phyloP scores from a whole-genome alignment of 139 green algal genomes.

The Ettlia oleoabundans region DNA sequence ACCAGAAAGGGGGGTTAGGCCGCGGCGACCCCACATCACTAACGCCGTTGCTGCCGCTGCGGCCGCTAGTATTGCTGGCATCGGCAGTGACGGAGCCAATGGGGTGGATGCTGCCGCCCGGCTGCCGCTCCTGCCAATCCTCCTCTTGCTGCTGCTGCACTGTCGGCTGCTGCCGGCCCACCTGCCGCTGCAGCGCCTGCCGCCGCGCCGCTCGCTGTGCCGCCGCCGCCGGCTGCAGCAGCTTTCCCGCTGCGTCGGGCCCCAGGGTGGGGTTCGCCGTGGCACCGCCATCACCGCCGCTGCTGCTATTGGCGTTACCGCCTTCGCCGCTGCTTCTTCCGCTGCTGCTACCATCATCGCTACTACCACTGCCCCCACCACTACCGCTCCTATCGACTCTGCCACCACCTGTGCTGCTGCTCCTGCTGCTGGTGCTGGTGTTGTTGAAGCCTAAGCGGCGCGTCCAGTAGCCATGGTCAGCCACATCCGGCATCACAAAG shows the following conservation, averaged over 20 bases:
- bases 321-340: background rate
- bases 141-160: too few species aligned
- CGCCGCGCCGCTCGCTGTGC: too few species aligned
- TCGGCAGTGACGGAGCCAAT: too few species aligned
- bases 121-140: conserved; percentile 11
- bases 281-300: background rate
- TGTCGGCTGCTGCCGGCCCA: too few species aligned
- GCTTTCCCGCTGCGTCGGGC: background rate
- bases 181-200: too few species aligned
- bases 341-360: background rate
- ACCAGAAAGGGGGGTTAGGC: conserved; percentile 83
- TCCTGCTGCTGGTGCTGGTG: background rate
- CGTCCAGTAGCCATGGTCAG: conserved; percentile 6
- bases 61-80: background rate
- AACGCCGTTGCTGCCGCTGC: background rate
- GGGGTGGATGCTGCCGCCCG: background rate
- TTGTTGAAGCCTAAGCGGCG: background rate
- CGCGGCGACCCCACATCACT: background rate
- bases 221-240: too few species aligned
- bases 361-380: background rate
- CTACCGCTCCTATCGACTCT: background rate
- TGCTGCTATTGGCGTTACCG: background rate
- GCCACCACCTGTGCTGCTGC: background rate
- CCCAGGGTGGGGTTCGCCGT: conserved; percentile 43
- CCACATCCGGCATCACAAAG: conserved; percentile 67